Percentiles rank a stretch among this genome's conserved stretches.
Conservation (phyloP, 257 asterid genomes). For the Przewalskia tangutica region DNA sequence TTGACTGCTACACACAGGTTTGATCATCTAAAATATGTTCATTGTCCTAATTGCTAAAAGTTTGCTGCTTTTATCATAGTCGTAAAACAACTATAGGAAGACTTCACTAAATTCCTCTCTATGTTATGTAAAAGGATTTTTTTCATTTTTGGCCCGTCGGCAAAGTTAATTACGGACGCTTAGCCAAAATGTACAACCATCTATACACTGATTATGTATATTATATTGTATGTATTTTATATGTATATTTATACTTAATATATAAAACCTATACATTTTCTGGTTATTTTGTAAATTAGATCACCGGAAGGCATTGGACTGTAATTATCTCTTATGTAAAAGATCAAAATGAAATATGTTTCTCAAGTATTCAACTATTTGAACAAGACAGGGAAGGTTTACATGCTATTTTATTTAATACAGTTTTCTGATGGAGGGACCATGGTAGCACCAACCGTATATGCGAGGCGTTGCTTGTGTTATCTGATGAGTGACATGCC, state of each 20-base stretch:
- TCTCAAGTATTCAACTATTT: background rate
- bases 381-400: background rate
- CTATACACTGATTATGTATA: too few species aligned
- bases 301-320: too few species aligned
- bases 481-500: conserved; percentile 32
- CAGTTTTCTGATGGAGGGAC: conserved; percentile 90
- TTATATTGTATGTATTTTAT: too few species aligned
- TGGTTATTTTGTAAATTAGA: too few species aligned
- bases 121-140: background rate
- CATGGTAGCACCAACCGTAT: conserved; percentile 78
- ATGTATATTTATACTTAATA: too few species aligned
- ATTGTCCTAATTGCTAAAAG: background rate
- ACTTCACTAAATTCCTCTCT: background rate
- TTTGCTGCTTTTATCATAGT: background rate
- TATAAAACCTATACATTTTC: too few species aligned
- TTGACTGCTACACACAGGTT: conserved; percentile 77
- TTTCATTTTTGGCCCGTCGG: too few species aligned
- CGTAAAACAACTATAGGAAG: background rate
- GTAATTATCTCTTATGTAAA: background rate
- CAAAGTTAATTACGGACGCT: too few species aligned
- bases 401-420: background rate
- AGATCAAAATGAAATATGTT: background rate
- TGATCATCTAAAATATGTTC: background rate
- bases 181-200: too few species aligned
- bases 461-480: conserved; percentile 56